These are phyloP conservation scores for Clavariopsis aquatica DNA, from an alignment of 495 filamentous ascomycete genomes.

Conservation along the genomic window DNA sequence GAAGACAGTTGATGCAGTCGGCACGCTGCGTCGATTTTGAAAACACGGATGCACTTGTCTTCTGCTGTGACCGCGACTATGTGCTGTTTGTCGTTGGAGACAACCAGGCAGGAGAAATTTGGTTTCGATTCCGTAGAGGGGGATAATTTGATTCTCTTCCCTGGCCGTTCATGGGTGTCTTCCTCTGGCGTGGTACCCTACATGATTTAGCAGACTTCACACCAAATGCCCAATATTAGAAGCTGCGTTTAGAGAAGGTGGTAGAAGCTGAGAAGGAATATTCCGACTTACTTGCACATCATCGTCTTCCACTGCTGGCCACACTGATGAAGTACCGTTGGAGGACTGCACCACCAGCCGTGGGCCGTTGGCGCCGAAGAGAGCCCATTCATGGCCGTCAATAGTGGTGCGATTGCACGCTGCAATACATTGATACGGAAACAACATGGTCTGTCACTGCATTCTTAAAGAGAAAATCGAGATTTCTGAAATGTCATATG, in stretches of 20 bases:
- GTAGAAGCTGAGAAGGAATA: background rate
- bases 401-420: conserved; percentile 45
- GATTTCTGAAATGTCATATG: too few species aligned
- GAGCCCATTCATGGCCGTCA: conserved; percentile 42
- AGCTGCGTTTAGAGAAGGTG: background rate
- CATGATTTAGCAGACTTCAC: conserved; percentile 12
- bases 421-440: conserved; percentile 58
- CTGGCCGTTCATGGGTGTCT: conserved; percentile 48
- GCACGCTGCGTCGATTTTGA: conserved; percentile 63
- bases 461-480: too few species aligned
- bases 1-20: conserved; percentile 57
- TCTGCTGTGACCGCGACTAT: conserved; percentile 78
- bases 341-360: conserved; percentile 57
- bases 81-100: conserved; percentile 62
- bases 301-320: conserved; percentile 12
- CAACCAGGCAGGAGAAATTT: conserved; percentile 46
- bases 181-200: conserved; percentile 35
- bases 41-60: conserved; percentile 87
- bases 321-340: conserved; percentile 48
- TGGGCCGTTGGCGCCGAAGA: conserved; percentile 61
- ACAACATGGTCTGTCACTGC: conserved; percentile 36
- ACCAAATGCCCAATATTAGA: background rate
- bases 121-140: conserved; percentile 20
- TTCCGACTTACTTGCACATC: conserved; percentile 16
- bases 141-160: conserved; percentile 56